These are phyloP conservation scores for Bigelowiella natans DNA, from an alignment of 78 protist genomes.

Conservation along the genomic window DNA sequence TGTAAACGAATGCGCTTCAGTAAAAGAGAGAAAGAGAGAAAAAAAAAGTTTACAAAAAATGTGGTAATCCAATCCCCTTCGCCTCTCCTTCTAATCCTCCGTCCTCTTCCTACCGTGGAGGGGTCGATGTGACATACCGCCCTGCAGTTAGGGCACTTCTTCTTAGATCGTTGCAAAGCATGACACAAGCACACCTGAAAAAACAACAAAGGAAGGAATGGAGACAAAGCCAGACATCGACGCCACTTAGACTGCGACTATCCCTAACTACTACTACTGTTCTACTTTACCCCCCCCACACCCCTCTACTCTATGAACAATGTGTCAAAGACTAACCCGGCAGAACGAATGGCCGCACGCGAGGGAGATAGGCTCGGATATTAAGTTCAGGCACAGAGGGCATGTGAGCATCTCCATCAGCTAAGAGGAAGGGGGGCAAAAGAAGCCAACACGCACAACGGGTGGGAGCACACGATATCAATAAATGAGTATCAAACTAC, in stretches of 20 bases:
- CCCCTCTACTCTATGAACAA: neutral
- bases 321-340: neutral
- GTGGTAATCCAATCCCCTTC: too few relatives aligned
- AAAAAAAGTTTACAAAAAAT: too few relatives aligned
- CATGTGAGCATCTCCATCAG: neutral
- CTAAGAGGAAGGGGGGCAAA: too few relatives aligned
- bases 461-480: too few relatives aligned
- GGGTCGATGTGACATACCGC: constrained; percentile 8
- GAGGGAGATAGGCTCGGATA: neutral
- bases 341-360: neutral
- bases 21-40: neutral
- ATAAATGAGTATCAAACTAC: too few relatives aligned
- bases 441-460: too few relatives aligned
- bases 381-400: neutral
- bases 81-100: too few relatives aligned
- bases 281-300: too few relatives aligned
- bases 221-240: too few relatives aligned
- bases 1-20: neutral
- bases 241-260: too few relatives aligned
- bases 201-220: neutral
- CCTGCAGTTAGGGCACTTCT: constrained; percentile 4
- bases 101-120: neutral
- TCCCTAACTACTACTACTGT: too few relatives aligned
- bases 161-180: neutral
- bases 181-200: neutral